Percentiles rank a stretch among this genome's conserved stretches.
Evolutionary conservation across 257 asterid genomes (phyloP).

Genomic region (Solanum boliviense): DNA sequence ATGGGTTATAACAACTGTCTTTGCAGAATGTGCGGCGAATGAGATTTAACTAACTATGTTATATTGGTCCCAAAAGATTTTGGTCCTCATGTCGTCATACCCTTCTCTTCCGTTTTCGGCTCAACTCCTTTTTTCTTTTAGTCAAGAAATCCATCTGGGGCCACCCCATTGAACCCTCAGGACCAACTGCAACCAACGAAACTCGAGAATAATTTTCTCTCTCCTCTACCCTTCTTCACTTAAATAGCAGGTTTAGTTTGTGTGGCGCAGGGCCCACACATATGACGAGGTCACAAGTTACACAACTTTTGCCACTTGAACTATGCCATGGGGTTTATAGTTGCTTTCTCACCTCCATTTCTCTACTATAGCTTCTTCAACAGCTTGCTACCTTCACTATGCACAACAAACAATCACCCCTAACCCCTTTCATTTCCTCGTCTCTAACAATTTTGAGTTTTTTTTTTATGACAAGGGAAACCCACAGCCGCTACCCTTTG

Average conservation of each 20-base stretch:
- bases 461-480: too few relatives aligned
- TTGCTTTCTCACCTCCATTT: neutral
- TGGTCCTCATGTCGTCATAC: neutral
- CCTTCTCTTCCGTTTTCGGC: neutral
- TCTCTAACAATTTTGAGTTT: neutral
- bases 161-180: neutral
- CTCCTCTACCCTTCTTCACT: neutral
- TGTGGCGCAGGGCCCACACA: neutral
- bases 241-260: neutral
- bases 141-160: neutral
- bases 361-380: neutral
- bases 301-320: neutral
- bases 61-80: neutral
- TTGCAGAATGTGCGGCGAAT: neutral
- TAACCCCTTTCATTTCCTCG: neutral
- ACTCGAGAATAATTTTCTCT: neutral
- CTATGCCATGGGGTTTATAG: neutral
- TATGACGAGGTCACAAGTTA: neutral
- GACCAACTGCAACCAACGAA: neutral
- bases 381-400: neutral
- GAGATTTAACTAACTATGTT: neutral
- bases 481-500: too few relatives aligned
- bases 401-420: neutral
- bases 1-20: neutral
- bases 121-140: neutral